Conservation (phyloP, 176 grass and related monocot genomes). For the Chloris gayana region DNA sequence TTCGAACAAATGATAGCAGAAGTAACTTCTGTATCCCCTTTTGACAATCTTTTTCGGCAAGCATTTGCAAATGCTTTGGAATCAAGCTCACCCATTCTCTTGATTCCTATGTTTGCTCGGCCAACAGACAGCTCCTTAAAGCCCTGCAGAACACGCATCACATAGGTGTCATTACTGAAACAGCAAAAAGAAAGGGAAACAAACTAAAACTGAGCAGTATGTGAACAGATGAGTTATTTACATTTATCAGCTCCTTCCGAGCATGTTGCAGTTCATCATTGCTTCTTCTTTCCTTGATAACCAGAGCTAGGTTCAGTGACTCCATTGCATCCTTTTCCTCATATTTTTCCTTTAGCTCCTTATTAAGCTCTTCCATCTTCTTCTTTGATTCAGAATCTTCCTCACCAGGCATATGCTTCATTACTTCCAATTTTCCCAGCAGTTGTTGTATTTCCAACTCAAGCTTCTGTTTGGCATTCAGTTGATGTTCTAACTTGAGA, state of each 20-base stretch:
- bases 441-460: conserved; percentile 65
- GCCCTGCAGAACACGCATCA: conserved; percentile 17
- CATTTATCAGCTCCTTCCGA: conserved; percentile 55
- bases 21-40: conserved; percentile 28
- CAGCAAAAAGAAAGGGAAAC: background rate
- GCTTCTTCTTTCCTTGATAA: conserved; percentile 56
- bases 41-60: conserved; percentile 37
- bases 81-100: conserved; percentile 73
- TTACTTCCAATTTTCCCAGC: conserved; percentile 48
- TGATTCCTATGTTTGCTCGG: conserved; percentile 42
- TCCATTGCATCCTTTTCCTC: conserved; percentile 49
- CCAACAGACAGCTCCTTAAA: conserved; percentile 2
- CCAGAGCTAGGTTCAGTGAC: conserved; percentile 49
- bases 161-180: background rate
- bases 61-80: conserved; percentile 47
- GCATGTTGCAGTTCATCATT: conserved; percentile 70
- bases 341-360: conserved; percentile 53
- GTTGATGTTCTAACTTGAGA: conserved; percentile 52
- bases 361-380: conserved; percentile 43
- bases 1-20: conserved; percentile 41
- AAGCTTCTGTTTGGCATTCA: conserved; percentile 66
- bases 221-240: conserved; percentile 18
- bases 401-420: conserved; percentile 54
- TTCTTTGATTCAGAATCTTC: conserved; percentile 40
- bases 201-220: background rate